Base-by-base conservation (phyloP, 176 grass and related monocot genomes). In the Pontederia paniculata region DNA sequence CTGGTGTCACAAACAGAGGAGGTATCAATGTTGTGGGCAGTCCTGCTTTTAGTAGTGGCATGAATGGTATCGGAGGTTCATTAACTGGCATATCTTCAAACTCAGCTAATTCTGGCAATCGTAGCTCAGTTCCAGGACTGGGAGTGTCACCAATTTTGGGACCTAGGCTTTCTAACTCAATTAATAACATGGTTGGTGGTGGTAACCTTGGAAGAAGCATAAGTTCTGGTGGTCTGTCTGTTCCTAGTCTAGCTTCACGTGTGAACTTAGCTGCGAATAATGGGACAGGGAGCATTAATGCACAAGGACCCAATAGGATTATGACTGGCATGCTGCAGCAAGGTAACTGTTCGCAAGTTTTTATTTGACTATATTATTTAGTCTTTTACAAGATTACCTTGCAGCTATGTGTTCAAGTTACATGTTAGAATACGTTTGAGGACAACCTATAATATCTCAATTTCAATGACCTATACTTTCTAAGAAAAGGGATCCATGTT, bases 141-240 rank as follows among this genome's bases (percentile, higher is more conserved):
- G 75, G 73, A 9, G 74, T 73, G 31, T 86, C 81, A 75, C 70
- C 80, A 63, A 72, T 75, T 67, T 83, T 98, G 64, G 93, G 86
- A 60, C 75, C 77, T 31, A 74, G 86, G 60, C 81, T 98, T 58
- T 77, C 80, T 74, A 77, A 62, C 57, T 77, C 86, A 31, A 70
- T 77, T 18, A 83, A 77, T 65, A 97, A 90, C 70, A 88, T 97
- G 54, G 76, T 90, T 66, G 86, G 86, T 6, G 78, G 77, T 68
- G 71, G 68, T 73, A 89, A 64, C 63, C 79, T 90, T 56, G 93
- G 93, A 88, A 98, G 93, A 81, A 98, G 71, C 68, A 88, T 98
- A 52, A 77, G 62, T 48, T 84, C 93, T 17, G 86, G 86, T 62
- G 86, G 93, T 17, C 62, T 84, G 58, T 78, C 71, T 12, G 75